Percentiles rank a stretch among this genome's conserved stretches.
Evolutionary conservation across 345 rosid genomes (phyloP).

Genomic region (Boechera retrofracta): DNA sequence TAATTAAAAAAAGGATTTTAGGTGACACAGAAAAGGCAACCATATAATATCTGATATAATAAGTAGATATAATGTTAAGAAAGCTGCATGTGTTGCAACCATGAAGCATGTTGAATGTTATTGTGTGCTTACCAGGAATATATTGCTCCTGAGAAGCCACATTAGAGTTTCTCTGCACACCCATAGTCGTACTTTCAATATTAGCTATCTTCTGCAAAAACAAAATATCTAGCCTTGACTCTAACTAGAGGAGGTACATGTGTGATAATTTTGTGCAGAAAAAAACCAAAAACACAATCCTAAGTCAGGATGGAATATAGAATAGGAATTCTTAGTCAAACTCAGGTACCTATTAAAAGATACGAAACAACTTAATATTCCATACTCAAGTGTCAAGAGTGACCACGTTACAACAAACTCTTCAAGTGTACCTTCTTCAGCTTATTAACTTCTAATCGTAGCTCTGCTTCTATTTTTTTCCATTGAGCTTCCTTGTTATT

Average conservation of each 20-base stretch:
- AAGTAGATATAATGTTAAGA: constrained; percentile 14
- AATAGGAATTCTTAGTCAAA: not conserved
- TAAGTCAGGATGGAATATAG: not conserved
- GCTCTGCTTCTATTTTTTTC: constrained; percentile 55
- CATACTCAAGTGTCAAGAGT: constrained; percentile 7
- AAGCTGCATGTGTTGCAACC: not conserved
- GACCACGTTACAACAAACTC: constrained; percentile 1
- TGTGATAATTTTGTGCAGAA: not conserved
- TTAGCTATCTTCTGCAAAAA: constrained; percentile 42
- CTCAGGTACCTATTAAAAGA: not conserved
- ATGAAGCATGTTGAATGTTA: constrained; percentile 24
- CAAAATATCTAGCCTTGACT: not conserved
- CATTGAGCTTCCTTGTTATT: constrained; percentile 59
- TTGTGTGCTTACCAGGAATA: constrained; percentile 16
- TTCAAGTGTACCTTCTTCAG: constrained; percentile 55
- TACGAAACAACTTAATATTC: not conserved
- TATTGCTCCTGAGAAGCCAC: constrained; percentile 31
- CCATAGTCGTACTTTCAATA: constrained; percentile 12
- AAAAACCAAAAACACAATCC: not conserved
- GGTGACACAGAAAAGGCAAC: not conserved
- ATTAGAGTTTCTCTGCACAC: constrained; percentile 9
- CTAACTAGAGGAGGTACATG: constrained; percentile 8
- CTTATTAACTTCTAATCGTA: constrained; percentile 51
- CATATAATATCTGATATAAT: not conserved
- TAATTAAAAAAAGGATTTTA: too few relatives aligned